Conservation (phyloP, 768 basidiomycete species). For the Trametes villosa region DNA sequence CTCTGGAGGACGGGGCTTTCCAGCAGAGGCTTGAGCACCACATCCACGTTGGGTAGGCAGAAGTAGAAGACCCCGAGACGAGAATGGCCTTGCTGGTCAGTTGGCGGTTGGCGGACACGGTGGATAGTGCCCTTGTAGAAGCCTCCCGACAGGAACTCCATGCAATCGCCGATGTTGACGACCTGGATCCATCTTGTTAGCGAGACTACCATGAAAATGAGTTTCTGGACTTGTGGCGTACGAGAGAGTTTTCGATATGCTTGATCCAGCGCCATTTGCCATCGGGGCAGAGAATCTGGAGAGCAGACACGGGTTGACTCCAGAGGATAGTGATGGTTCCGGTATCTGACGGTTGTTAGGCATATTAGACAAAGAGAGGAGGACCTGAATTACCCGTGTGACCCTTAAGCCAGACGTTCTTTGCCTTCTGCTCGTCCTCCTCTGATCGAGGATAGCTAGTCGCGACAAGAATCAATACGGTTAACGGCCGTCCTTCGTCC, state of each 20-base stretch:
- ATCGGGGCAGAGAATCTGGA: conserved; percentile 40
- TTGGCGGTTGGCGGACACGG: conserved; percentile 43
- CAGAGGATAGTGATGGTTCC: conserved; percentile 39
- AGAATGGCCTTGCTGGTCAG: conserved; percentile 37
- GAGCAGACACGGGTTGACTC: conserved; percentile 41
- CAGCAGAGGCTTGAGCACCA: conserved; percentile 33
- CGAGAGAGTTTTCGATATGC: conserved; percentile 39
- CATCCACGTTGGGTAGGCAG: conserved; percentile 35
- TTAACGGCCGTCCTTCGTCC: background rate
- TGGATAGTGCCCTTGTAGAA: conserved; percentile 45
- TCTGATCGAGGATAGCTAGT: conserved; percentile 38
- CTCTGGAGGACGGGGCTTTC: conserved; percentile 39
- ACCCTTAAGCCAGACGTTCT: conserved; percentile 42
- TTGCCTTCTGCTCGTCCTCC: conserved; percentile 37
- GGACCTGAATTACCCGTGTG: conserved; percentile 34
- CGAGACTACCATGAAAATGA: no score
- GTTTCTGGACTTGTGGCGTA: no score
- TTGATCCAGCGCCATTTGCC: conserved; percentile 41
- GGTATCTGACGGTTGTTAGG: conserved; percentile 7
- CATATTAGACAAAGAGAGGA: background rate
- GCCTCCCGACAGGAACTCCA: conserved; percentile 42
- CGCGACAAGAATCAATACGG: no score
- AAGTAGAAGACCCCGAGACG: conserved; percentile 47
- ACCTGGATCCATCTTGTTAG: no score
- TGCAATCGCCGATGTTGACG: conserved; percentile 41